These are phyloP conservation scores for Penicillium sp. DNA, from an alignment of 2,329 filamentous ascomycete genomes.

Conservation along the genomic window DNA sequence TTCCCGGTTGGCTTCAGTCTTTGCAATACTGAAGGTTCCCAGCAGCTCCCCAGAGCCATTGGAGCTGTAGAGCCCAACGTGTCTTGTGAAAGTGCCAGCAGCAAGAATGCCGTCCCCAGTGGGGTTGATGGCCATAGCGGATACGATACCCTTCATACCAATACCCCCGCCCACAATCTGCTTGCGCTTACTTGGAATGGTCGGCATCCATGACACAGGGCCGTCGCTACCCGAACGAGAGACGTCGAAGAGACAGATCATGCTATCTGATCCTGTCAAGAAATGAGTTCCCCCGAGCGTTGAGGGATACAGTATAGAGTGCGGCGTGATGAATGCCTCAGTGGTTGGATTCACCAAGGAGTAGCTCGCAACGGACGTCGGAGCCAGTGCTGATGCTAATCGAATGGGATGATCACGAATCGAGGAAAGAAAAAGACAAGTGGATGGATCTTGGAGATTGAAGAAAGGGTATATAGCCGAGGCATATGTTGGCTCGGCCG, in stretches of 20 bases:
- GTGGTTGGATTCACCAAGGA: constrained; percentile 51
- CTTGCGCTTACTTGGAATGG: constrained; percentile 48
- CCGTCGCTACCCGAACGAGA: constrained; percentile 42
- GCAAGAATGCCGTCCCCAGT: constrained; percentile 48
- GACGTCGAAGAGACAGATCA: constrained; percentile 54
- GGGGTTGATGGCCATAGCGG: constrained; percentile 46
- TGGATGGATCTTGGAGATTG: constrained; percentile 47
- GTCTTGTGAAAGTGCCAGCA: constrained; percentile 54
- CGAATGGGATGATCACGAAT: constrained; percentile 53
- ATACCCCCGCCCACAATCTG: constrained; percentile 44
- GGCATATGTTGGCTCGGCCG: constrained; percentile 50
- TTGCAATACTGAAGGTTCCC: constrained; percentile 48
- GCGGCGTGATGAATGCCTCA: constrained; percentile 53
- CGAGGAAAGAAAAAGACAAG: constrained; percentile 49
- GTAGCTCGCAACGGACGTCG: constrained; percentile 49
- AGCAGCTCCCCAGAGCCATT: constrained; percentile 47
- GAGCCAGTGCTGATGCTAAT: constrained; percentile 51
- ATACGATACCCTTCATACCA: constrained; percentile 54
- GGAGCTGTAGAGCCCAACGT: constrained; percentile 52
- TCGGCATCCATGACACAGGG: constrained; percentile 44
- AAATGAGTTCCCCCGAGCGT: constrained; percentile 48
- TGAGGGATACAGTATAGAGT: constrained; percentile 51
- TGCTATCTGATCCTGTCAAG: constrained; percentile 52
- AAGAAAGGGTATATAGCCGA: constrained; percentile 53
- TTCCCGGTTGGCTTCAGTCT: constrained; percentile 33